phyloP scores from a whole-genome alignment of 192 early-diverging fungal genomes.

The Jimgerdemannia flammicorona region DNA sequence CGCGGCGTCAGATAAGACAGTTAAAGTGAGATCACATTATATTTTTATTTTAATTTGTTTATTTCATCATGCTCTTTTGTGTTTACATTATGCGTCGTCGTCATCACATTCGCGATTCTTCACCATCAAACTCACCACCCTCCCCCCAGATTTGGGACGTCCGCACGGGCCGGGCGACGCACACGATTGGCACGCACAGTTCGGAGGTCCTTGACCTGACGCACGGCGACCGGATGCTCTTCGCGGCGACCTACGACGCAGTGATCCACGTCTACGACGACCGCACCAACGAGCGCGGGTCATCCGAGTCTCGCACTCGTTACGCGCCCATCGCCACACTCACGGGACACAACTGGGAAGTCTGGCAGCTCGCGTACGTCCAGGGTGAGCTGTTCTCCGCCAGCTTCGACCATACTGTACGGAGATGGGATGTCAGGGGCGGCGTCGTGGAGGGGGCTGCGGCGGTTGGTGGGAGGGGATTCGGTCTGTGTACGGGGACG shows the following conservation, averaged over 20 bases:
- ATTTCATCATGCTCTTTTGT: no score
- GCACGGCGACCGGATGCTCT: constrained; percentile 44
- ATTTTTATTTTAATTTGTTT: constrained; percentile 11
- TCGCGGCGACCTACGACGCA: constrained; percentile 54
- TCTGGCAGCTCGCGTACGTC: constrained; percentile 53
- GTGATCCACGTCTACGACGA: constrained; percentile 44
- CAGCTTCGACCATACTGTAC: constrained; percentile 48
- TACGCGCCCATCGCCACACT: constrained; percentile 21
- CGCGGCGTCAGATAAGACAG: constrained; percentile 30
- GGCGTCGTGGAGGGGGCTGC: constrained; percentile 35
- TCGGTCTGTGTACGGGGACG: constrained; percentile 28
- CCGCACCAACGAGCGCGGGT: not conserved
- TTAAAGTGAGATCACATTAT: constrained; percentile 16
- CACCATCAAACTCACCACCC: constrained; percentile 26
- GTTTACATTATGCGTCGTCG: no score
- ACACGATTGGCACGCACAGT: constrained; percentile 39
- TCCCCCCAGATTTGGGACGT: constrained; percentile 46
- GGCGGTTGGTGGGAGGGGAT: not conserved
- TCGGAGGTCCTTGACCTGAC: constrained; percentile 53
- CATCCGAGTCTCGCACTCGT: not conserved
- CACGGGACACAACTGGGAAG: constrained; percentile 60
- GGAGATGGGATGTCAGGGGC: constrained; percentile 41
- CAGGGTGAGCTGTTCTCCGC: constrained; percentile 42
- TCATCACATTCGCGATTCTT: constrained; percentile 12
- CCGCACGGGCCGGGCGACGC: constrained; percentile 31